Base-by-base conservation (phyloP, 192 early-diverging fungal species). In the Entomortierella chlamydospora region DNA sequence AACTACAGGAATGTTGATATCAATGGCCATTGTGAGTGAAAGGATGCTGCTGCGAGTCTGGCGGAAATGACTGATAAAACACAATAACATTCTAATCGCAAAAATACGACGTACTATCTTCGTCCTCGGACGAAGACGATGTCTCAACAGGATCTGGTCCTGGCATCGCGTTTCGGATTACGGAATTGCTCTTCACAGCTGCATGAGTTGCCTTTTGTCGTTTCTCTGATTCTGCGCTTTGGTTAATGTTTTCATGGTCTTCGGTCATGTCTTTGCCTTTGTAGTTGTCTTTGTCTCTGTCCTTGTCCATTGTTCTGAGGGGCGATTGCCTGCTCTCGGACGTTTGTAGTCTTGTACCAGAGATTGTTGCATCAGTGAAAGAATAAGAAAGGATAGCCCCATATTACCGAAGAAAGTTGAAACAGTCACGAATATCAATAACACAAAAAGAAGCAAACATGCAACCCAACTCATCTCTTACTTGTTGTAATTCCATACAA, bases 1-100 rank as follows among this genome's bases (percentile, higher is more conserved):
- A 59, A 76, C 73, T 76, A 49, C n/a, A 15, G 7, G 58, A 30
- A 43, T 12, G 45, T 47, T 47, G 45, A 47, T 17, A 47, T 47
- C 12, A 47, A 20, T 20, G 20, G 15, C 45, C 15, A 20, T 17
- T 4, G 45, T 47, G 20, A 47, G 45, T 47, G 4, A 41, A 20
- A 47, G 2, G 20, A 47, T 20, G 45, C 15, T 20, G 12, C 2
- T 3, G 45, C 12, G 15, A 15, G 4, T 47, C 20, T 12, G 12
- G 5, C 15, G 45, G 20, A 47, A 47, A 47, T 50, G 22, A 50
- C 20, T 22, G 49, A 29, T 29, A 29, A 54, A 26, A 54, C n/a
- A 29, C 8, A 10, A 29, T 6, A 7, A 28, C 10, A 57, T n/a
- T 34, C 2, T 34, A 20, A 33, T 34, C 10, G 17, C 1, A 34